phyloP scores from a whole-genome alignment of 257 asterid genomes.

The Orobanche coerulescens region DNA sequence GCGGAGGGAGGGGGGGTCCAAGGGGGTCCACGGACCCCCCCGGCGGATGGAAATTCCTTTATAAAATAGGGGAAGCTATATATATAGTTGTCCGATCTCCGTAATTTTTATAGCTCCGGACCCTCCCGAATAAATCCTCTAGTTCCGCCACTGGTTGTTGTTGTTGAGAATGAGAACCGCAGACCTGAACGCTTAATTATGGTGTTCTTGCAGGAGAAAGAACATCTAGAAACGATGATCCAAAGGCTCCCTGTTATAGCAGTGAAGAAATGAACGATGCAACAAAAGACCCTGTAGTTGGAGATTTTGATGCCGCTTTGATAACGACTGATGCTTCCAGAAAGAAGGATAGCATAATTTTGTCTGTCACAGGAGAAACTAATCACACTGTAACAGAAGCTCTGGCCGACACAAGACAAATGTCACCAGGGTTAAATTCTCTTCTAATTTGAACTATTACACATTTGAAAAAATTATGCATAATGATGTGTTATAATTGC shows the following conservation, averaged over 20 bases:
- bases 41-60: too few relatives aligned
- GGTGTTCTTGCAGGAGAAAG: constrained; percentile 61
- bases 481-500: constrained; percentile 14
- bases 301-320: constrained; percentile 28
- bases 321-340: constrained; percentile 24
- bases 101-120: too few relatives aligned
- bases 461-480: constrained; percentile 15
- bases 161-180: constrained; percentile 18
- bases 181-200: constrained; percentile 19
- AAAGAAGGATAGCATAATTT: constrained; percentile 27
- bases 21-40: too few relatives aligned
- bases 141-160: too few relatives aligned
- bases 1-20: too few relatives aligned
- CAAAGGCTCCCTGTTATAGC: constrained; percentile 29
- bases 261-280: constrained; percentile 27
- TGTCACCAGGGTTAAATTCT: constrained; percentile 46
- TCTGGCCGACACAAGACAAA: constrained; percentile 25
- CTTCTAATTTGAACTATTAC: constrained; percentile 15
- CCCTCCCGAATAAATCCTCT: too few relatives aligned
- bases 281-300: constrained; percentile 24
- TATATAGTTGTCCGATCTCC: too few relatives aligned
- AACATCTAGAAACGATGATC: constrained; percentile 24
- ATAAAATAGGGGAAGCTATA: too few relatives aligned
- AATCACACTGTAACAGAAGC: constrained; percentile 28
- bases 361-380: constrained; percentile 22